These are phyloP conservation scores for Linderniella brevidens DNA, from an alignment of 257 asterid species.

Conservation along the genomic window DNA sequence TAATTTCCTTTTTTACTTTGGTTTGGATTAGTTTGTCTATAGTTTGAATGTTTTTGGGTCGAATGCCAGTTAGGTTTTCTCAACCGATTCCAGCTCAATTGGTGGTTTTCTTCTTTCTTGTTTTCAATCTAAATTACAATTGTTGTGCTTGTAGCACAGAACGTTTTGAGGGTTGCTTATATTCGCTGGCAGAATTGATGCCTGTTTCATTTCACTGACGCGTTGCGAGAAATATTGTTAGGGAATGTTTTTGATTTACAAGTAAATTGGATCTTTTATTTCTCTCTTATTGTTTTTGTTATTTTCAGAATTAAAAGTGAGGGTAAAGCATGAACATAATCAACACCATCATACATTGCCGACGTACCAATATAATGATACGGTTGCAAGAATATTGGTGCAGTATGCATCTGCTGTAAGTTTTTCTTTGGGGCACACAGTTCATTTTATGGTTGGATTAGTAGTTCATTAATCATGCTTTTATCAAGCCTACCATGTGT, in stretches of 20 bases:
- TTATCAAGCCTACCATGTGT: neutral
- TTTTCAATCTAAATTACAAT: too few species aligned
- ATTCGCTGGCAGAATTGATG: too few species aligned
- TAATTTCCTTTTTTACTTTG: neutral
- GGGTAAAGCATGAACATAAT: conserved; percentile 19
- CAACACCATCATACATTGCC: conserved; percentile 19
- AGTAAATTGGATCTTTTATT: too few species aligned
- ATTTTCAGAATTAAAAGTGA: conserved; percentile 47
- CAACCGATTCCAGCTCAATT: too few species aligned
- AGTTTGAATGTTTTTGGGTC: neutral
- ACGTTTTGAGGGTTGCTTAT: too few species aligned
- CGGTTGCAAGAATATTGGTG: conserved; percentile 66
- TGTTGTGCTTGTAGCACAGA: too few species aligned
- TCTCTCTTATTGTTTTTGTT: conserved; percentile 8
- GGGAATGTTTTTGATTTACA: neutral
- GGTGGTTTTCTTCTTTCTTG: too few species aligned
- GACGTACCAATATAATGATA: conserved; percentile 39
- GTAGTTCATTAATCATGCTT: neutral
- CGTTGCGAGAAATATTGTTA: neutral
- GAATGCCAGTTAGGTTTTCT: neutral
- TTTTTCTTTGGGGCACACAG: conserved; percentile 7
- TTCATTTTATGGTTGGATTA: neutral
- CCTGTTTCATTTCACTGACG: too few species aligned
- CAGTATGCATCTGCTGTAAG: conserved; percentile 97
- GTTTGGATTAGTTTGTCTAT: neutral